phyloP scores from a whole-genome alignment of 2,329 filamentous ascomycete species.

The Zalaria sp. region DNA sequence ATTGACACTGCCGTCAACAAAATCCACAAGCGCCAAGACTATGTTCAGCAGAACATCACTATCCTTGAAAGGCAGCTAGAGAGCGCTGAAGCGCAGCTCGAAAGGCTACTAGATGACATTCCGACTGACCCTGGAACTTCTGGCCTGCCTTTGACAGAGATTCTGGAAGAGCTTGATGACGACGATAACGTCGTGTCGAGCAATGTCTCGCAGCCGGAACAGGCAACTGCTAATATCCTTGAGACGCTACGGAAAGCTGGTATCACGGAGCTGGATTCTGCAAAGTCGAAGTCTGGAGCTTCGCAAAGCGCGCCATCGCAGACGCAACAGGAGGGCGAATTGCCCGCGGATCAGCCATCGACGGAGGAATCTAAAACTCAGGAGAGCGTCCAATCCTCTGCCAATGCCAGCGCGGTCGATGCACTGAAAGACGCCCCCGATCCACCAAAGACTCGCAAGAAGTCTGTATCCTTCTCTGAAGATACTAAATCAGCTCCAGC shows the following conservation, averaged over 20 bases:
- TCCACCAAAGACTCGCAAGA: conserved; percentile 22
- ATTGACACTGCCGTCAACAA: conserved; percentile 51
- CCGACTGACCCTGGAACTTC: conserved; percentile 41
- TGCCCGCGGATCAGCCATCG: background rate
- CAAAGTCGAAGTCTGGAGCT: conserved; percentile 1
- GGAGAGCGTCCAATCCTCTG: conserved; percentile 25
- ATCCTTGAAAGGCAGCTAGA: conserved; percentile 62
- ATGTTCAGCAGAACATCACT: conserved; percentile 68
- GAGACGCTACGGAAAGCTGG: conserved; percentile 69
- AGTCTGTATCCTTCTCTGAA: conserved; percentile 49
- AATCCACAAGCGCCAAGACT: conserved; percentile 68
- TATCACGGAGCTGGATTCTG: conserved; percentile 24
- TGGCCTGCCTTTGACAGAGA: conserved; percentile 71
- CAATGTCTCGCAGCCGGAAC: conserved; percentile 42
- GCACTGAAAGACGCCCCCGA: conserved; percentile 6
- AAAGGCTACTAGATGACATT: conserved; percentile 36
- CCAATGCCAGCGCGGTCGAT: conserved; percentile 6
- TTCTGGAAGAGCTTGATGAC: conserved; percentile 83
- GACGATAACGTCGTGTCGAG: conserved; percentile 65
- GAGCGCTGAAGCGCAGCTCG: conserved; percentile 54
- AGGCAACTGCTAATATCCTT: conserved; percentile 51
- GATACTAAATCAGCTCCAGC: conserved; percentile 40
- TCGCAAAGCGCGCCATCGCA: conserved; percentile 4
- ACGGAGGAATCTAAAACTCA: background rate
- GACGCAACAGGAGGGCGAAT: background rate